phyloP scores from a whole-genome alignment of 2,329 filamentous ascomycete species.

The Juglanconis sp. region DNA sequence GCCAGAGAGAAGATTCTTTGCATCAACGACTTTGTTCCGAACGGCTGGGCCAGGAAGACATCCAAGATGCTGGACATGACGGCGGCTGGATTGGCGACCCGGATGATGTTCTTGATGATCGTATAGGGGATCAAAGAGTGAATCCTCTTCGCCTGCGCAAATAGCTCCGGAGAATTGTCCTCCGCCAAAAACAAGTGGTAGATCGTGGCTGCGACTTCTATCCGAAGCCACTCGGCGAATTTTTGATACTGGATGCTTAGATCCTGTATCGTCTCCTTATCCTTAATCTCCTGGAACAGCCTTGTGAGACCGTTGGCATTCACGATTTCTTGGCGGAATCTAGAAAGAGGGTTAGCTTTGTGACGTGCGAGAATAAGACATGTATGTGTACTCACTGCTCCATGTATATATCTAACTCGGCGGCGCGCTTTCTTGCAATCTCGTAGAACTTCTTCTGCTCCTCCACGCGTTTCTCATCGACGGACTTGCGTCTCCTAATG shows the following conservation, averaged over 20 bases:
- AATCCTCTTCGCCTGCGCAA: constrained; percentile 89
- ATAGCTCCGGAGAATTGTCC: constrained; percentile 95
- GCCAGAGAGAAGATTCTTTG: constrained; percentile 94
- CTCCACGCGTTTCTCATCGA: constrained; percentile 84
- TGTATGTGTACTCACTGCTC: constrained; percentile 62
- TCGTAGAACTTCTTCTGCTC: constrained; percentile 96
- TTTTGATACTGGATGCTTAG: constrained; percentile 95
- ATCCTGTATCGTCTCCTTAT: constrained; percentile 82
- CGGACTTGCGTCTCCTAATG: constrained; percentile 71
- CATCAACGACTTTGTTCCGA: constrained; percentile 83
- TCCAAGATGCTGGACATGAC: constrained; percentile 97
- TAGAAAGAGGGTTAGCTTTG: constrained; percentile 26
- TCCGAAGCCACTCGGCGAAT: constrained; percentile 96
- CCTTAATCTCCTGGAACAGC: constrained; percentile 87
- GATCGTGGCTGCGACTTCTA: constrained; percentile 92
- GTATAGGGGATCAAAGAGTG: constrained; percentile 93
- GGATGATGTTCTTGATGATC: constrained; percentile 92
- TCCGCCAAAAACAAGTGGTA: constrained; percentile 97
- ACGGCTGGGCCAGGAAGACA: constrained; percentile 92
- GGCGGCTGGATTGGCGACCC: constrained; percentile 90
- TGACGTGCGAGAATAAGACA: not conserved
- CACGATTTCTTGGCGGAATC: constrained; percentile 65
- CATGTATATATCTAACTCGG: constrained; percentile 96
- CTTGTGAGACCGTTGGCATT: constrained; percentile 80
- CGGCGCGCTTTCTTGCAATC: constrained; percentile 83